Conservation (phyloP, 257 asterid genomes). For the Leptodermis oblonga region DNA sequence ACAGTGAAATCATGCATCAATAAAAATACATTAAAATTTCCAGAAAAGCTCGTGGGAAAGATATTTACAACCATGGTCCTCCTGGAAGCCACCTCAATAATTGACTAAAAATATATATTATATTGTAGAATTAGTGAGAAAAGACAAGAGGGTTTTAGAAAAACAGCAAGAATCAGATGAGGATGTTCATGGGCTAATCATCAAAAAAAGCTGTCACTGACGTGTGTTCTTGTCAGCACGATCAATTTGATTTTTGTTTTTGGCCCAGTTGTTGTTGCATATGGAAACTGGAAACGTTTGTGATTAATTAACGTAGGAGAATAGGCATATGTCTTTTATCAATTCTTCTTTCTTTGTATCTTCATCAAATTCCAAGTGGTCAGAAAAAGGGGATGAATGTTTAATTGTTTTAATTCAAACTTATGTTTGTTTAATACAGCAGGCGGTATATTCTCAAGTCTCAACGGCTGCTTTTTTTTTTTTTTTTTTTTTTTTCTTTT, state of each 20-base stretch:
- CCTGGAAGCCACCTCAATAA: too few relatives aligned
- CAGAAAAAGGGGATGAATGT: not conserved
- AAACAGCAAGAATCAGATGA: constrained; percentile 13
- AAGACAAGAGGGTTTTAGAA: constrained; percentile 3
- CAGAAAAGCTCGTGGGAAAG: not conserved
- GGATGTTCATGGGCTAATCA: not conserved
- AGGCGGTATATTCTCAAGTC: too few relatives aligned
- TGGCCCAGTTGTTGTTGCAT: not conserved
- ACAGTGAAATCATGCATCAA: constrained; percentile 10
- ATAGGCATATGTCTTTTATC: not conserved
- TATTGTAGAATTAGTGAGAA: too few relatives aligned
- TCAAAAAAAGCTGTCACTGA: constrained; percentile 49
- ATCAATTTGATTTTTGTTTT: not conserved
- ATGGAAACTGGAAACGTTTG: not conserved
- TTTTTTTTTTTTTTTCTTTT: too few relatives aligned
- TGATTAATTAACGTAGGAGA: not conserved
- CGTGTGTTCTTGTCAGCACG: constrained; percentile 44
- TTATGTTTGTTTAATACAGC: too few relatives aligned
- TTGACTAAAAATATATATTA: too few relatives aligned
- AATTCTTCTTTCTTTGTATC: too few relatives aligned
- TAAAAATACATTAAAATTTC: not conserved
- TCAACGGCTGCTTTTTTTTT: too few relatives aligned
- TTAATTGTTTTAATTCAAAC: not conserved
- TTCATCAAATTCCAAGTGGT: not conserved
- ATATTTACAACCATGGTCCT: constrained; percentile 6